These are phyloP conservation scores for Aspergillus calidoustus DNA, from an alignment of 2,329 filamentous ascomycete genomes.

Conservation along the genomic window DNA sequence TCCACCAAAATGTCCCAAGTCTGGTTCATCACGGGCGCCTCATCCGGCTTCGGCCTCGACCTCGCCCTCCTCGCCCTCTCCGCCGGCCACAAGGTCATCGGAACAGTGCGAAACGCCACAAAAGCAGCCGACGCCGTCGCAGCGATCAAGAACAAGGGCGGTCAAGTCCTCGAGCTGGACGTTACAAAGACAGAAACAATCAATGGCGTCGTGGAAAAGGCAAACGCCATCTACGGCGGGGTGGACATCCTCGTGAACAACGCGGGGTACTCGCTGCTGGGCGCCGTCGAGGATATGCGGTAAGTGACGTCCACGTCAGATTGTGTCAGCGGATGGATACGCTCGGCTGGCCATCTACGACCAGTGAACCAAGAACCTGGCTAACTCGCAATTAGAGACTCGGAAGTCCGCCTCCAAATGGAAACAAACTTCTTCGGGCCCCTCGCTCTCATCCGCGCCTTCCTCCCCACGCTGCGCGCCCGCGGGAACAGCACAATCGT, in stretches of 20 bases:
- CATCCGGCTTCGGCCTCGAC: constrained; percentile 14
- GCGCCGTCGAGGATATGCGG: constrained; percentile 28
- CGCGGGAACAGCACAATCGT: constrained; percentile 45
- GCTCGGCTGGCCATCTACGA: too few relatives aligned
- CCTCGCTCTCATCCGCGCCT: constrained; percentile 43
- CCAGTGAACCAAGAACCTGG: not conserved
- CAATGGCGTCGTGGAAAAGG: not conserved
- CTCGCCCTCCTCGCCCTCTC: constrained; percentile 11
- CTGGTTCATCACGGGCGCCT: constrained; percentile 20
- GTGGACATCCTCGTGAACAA: constrained; percentile 24
- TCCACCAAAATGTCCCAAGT: not conserved
- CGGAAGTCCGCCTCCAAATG: constrained; percentile 24
- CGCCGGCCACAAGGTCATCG: constrained; percentile 42
- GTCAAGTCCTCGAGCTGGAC: constrained; percentile 15
- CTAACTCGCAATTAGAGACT: constrained; percentile 16
- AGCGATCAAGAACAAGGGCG: constrained; percentile 16
- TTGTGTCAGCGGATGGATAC: not conserved
- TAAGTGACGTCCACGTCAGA: not conserved
- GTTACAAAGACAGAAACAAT: constrained; percentile 19
- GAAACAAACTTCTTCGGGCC: constrained; percentile 51
- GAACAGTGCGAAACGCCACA: constrained; percentile 51
- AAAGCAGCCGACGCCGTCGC: constrained; percentile 11
- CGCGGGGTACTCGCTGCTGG: constrained; percentile 27
- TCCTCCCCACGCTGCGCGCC: constrained; percentile 45
- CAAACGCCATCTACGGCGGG: constrained; percentile 12